Evolutionary conservation across 306 rosid species (phyloP).

Genomic region (Quercus dentata): DNA sequence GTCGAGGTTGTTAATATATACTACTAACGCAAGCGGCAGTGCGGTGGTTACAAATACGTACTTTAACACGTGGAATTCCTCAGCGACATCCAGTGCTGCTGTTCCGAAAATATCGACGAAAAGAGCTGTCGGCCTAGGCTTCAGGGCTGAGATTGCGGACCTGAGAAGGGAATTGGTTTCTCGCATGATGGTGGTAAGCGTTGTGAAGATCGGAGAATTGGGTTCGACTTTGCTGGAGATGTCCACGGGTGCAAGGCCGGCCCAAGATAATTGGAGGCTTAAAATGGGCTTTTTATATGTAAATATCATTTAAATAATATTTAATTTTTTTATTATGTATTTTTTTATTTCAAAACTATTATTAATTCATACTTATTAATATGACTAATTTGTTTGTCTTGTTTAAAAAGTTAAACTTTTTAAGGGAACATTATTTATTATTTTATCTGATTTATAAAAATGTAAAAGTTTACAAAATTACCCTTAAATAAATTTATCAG

Average conservation of each 20-base stretch:
- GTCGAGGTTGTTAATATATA: neutral
- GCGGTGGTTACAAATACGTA: neutral
- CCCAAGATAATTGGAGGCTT: too few relatives aligned
- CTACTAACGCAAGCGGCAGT: neutral
- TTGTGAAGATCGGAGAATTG: neutral
- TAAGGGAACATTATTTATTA: too few relatives aligned
- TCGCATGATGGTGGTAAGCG: neutral
- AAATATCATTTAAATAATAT: too few relatives aligned
- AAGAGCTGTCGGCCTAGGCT: neutral
- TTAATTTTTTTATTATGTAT: too few relatives aligned
- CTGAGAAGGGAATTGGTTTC: neutral
- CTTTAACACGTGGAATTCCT: constrained; percentile 1
- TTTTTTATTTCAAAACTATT: too few relatives aligned
- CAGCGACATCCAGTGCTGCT: neutral
- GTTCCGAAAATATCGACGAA: neutral
- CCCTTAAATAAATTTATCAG: too few relatives aligned
- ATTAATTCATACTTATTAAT: too few relatives aligned
- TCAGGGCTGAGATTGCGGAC: neutral
- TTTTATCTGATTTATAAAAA: too few relatives aligned
- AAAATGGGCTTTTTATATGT: too few relatives aligned
- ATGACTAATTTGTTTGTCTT: too few relatives aligned
- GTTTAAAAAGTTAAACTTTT: too few relatives aligned
- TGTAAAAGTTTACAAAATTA: too few relatives aligned
- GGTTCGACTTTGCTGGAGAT: neutral
- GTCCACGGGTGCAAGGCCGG: neutral